Evolutionary conservation across 1,139 yeast genomes (phyloP), one percentile per base, ranked within the genome.

Genomic region (Martiniozyma asiatica): DNA sequence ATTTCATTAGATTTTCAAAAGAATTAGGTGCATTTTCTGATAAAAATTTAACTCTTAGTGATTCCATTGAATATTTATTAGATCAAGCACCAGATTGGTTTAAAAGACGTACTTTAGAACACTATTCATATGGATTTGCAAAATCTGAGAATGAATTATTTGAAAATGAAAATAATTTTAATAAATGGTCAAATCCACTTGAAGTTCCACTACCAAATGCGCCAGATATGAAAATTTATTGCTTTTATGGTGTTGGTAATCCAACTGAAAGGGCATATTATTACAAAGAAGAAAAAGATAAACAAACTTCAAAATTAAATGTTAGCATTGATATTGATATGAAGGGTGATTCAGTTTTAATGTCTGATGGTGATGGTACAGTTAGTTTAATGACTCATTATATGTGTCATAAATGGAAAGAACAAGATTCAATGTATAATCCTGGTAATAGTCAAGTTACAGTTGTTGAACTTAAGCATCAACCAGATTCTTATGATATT

Each of bases 351-450:
- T 71, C 93, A 0, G 95, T 89, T 1, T 64, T 64, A 25, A 63
- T 82, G 50, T 81, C 94, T 1, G 95, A 89, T 48, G 98, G 98
- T 14, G 98, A 89, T 51, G 98, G 98, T 3, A 89, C 98, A 0
- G 82, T 89, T 5, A 82, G 95, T 5, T 51, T 89, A 14, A 55
- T 85, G 42, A 77, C 96, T 1, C 97, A 89, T 45, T 48, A 82
- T 10, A 65, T 66, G 53, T 68, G 75, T 39, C 95, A 87, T 48
- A 77, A 80, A 47, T 87, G 97, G 97, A 75, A 78, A 44, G 74
- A 77, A 43, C 65, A 65, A 2, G 57, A 54, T 8, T 73, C 81
- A 25, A 65, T 79, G 36, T 87, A 69, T 60, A 89, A 89, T 50
- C 98, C 98, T 1, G 93, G 80, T 1, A 66, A 68, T 17, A 57